Base-by-base conservation (phyloP, 2,329 filamentous ascomycete genomes). In the Fusarium sp. region DNA sequence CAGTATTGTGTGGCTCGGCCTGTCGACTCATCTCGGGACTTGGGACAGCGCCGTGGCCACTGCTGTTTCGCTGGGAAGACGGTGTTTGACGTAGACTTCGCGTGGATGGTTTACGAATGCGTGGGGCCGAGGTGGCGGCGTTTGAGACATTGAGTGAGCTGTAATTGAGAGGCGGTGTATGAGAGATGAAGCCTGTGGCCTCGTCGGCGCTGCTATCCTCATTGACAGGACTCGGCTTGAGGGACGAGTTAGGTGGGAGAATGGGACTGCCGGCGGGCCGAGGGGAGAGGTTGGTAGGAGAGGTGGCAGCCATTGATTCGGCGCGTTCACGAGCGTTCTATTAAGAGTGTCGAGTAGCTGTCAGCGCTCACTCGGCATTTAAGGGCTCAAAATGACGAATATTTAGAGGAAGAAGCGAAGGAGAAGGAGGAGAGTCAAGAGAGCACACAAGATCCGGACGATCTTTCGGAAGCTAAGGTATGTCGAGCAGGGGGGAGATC, bases 291-390 rank as follows among this genome's bases (percentile, higher is more conserved):
- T 45, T 52, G 35, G 43, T 31, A 20, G 67, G 62, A 37, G 73
- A 67, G 21, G 67, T 73, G 51, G 70, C 47, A 42, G 74, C 75
- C 77, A 83, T 81, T 42, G 73, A 76, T 68, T 80, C 75, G 70
- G 81, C 81, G 51, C 82, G 81, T 69, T 79, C 76, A 70, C 79
- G 79, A 39, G 78, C 82, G 64, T 71, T 79, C 82, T 84, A 56
- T 56, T 5, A 11, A n/a, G 20, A 18, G 39, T 6, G 13, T 35
- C 40, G 46, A 40, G 39, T 31, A 41, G 42, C 20, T 36, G 47
- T 72, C 36, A 74, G 60, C 50, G 21, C 10, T 41, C 21, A 25
- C 23, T 40, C 29, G n/a, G n/a, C 18, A 35, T 36, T 17, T 13
- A 37, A n/a, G 21, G 23, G 36, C 25, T 42, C 31, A 23, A 25